Evolutionary conservation across 345 rosid species (phyloP).

Genomic region (Pistacia atlantica): DNA sequence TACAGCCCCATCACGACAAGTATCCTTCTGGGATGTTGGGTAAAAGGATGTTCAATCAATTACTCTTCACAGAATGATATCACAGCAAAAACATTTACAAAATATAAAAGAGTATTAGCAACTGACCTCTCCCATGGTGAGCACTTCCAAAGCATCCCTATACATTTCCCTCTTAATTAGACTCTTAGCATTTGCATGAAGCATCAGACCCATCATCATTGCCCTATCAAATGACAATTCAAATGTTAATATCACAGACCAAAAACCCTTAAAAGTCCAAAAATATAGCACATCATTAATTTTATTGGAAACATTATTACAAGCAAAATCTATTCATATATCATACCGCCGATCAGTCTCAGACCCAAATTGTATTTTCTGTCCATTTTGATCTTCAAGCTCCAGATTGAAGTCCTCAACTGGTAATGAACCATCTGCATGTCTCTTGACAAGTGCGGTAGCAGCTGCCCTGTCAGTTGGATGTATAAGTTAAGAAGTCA

Average conservation of each 20-base stretch:
- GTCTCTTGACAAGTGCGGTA: constrained; percentile 71
- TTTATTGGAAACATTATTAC: neutral
- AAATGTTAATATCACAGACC: constrained; percentile 8
- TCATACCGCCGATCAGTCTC: constrained; percentile 82
- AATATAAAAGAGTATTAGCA: constrained; percentile 2
- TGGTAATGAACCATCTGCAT: constrained; percentile 77
- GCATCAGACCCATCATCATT: constrained; percentile 92
- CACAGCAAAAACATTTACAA: neutral
- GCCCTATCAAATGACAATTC: constrained; percentile 50
- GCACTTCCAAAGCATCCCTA: constrained; percentile 86
- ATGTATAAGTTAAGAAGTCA: constrained; percentile 14
- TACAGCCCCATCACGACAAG: neutral
- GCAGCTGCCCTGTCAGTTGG: constrained; percentile 70
- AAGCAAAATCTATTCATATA: constrained; percentile 5
- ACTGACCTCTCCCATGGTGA: constrained; percentile 88
- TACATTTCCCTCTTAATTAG: constrained; percentile 58
- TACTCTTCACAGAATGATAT: neutral
- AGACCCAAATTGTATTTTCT: constrained; percentile 63
- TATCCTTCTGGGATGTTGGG: neutral
- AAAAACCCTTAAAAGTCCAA: neutral
- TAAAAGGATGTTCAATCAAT: neutral
- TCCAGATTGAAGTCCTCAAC: constrained; percentile 72
- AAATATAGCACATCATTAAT: neutral
- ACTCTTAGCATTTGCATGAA: constrained; percentile 77
- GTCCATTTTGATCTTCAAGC: constrained; percentile 86